Conservation (phyloP, 2,329 filamentous ascomycete genomes). For the Aspergillus costaricaensis region DNA sequence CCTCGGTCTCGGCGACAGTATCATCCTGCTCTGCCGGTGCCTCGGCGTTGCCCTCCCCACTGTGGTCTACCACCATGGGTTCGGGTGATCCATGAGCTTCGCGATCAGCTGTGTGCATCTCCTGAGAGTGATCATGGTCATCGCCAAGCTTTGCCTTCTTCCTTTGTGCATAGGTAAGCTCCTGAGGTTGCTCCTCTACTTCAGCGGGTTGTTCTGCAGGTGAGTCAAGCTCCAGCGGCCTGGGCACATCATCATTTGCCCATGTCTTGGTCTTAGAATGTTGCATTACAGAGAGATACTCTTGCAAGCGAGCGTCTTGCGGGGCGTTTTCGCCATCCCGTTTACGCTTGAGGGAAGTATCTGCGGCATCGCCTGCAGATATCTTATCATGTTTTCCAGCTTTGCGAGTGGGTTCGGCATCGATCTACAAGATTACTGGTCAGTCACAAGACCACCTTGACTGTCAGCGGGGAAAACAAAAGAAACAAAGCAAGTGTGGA, state of each 20-base stretch:
- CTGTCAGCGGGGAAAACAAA: slow-evolving; percentile 29
- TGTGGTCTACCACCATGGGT: slow-evolving; percentile 27
- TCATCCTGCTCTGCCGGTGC: slow-evolving; percentile 20
- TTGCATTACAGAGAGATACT: slow-evolving; percentile 84
- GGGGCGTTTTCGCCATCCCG: slow-evolving; percentile 58
- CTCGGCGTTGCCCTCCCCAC: slow-evolving; percentile 22
- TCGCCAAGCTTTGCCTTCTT: slow-evolving; percentile 47
- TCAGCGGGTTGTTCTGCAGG: slow-evolving; percentile 24
- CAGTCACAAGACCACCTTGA: slow-evolving; percentile 44
- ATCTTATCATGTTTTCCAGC: slow-evolving; percentile 27
- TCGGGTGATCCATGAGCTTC: slow-evolving; percentile 19
- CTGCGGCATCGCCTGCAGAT: slow-evolving; percentile 24
- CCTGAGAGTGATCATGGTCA: slow-evolving; percentile 63
- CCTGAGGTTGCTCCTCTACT: slow-evolving; percentile 24
- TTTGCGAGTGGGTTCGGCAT: slow-evolving; percentile 36
- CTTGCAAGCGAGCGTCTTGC: slow-evolving; percentile 77
- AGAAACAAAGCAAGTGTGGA: slow-evolving; percentile 12
- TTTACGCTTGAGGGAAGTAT: slow-evolving; percentile 44
- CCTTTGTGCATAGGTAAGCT: slow-evolving; percentile 46
- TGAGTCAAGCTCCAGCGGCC: slow-evolving; percentile 24
- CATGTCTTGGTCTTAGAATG: slow-evolving; percentile 65
- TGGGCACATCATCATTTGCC: slow-evolving; percentile 53
- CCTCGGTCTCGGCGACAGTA: slow-evolving; percentile 30
- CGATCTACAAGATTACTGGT: slow-evolving; percentile 43
- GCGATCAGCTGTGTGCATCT: slow-evolving; percentile 5